These are phyloP conservation scores for Leccinellum luteum DNA, from an alignment of 768 basidiomycete species.

Conservation along the genomic window DNA sequence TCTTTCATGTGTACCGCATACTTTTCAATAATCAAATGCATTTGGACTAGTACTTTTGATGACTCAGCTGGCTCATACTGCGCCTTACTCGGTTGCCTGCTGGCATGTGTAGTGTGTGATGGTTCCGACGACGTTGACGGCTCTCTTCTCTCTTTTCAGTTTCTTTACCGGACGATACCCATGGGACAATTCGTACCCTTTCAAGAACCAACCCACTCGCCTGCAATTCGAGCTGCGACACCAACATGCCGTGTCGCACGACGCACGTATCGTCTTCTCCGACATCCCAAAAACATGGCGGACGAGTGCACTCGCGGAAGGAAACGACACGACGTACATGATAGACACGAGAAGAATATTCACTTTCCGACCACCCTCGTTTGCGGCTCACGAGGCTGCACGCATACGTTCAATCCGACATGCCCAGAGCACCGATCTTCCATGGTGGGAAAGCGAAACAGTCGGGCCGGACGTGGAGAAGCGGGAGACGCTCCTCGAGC, in stretches of 20 bases:
- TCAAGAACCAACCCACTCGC: constrained; percentile 5
- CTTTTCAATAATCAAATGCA: neutral
- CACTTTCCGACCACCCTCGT: constrained; percentile 48
- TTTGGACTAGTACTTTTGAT: constrained; percentile 4
- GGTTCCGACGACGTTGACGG: constrained; percentile 45
- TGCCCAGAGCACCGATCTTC: constrained; percentile 43
- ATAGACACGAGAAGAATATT: constrained; percentile 38
- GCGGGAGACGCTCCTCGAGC: constrained; percentile 68
- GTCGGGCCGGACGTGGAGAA: constrained; percentile 73
- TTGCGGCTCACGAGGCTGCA: constrained; percentile 41
- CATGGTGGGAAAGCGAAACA: constrained; percentile 78
- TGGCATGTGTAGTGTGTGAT: constrained; percentile 17
- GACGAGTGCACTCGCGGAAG: constrained; percentile 6
- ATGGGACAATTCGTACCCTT: neutral
- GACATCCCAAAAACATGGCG: constrained; percentile 35
- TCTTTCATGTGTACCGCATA: neutral
- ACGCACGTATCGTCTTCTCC: constrained; percentile 53
- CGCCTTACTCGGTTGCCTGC: neutral
- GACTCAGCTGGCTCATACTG: constrained; percentile 14
- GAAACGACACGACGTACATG: constrained; percentile 30
- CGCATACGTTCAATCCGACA: constrained; percentile 44
- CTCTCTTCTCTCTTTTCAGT: constrained; percentile 42
- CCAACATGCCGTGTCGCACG: constrained; percentile 51
- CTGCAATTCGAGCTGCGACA: constrained; percentile 60
- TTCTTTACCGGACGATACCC: constrained; percentile 15